Evolutionary conservation across 2,329 filamentous ascomycete genomes (phyloP), one percentile per base, ranked within the genome.

Genomic region (Fusarium hostae): DNA sequence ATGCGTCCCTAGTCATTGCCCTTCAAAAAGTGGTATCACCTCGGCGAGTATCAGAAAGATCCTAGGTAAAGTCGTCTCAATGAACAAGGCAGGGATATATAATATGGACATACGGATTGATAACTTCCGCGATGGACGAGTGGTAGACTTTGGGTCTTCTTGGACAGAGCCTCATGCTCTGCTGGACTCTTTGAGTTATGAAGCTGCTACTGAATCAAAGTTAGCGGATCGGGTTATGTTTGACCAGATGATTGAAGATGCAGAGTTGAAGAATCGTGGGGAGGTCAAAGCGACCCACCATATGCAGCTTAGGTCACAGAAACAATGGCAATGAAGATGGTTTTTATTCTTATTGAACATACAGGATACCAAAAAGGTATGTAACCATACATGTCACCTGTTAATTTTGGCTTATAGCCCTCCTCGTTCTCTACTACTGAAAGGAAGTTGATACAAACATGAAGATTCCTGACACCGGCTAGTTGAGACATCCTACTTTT

Each of bases 121-220:
- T 12, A 74, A 72, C 34, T 72, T 48, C 40, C 57, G 59, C 6
- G 66, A 67, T 26, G 64, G 71, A 2, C 44, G 58, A 47, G 8
- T 74, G 11, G 66, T 74, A 9, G 71, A 74, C 40, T 68, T 71
- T 44, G 71, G 72, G 5, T 73, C 66, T 1, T 70, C 71, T 5
- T 73, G 61, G 63, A 75, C 72, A 2, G 68, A 67, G 15, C 71
- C 72, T 6, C 71, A 75, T 48, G 37, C 28, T 6, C 50, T 72
- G n/a, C 9, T 73, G 3, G 62, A 71, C 39, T 58, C 52, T 8
- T 26, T 69, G 32, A 39, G 58, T 16, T 41, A 60, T 20, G 24
- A 26, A 9, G 62, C 48, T 11, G 59, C 48, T 5, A 13, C 16
- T 5, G 62, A 59, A 7, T 57, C 55, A 0, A 66, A 45, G 32